These are phyloP conservation scores for Coemansia sp. DNA, from an alignment of 192 early-diverging fungal genomes.

Conservation along the genomic window DNA sequence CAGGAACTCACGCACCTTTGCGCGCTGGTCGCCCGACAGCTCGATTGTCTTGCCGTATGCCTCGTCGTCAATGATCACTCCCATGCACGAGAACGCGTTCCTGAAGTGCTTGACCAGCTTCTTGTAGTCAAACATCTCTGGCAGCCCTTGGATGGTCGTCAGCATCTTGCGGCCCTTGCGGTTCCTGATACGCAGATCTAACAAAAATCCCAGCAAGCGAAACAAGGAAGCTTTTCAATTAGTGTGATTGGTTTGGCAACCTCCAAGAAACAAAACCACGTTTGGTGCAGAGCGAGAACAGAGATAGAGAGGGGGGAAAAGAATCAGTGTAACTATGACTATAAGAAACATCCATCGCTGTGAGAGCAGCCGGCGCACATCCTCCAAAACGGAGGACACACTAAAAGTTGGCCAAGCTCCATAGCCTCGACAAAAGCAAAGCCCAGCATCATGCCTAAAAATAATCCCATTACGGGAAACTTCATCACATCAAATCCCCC, in stretches of 20 bases:
- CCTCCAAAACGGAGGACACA: constrained; percentile 29
- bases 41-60: constrained; percentile 92
- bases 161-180: constrained; percentile 96
- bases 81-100: constrained; percentile 96
- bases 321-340: constrained; percentile 68
- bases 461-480: not conserved
- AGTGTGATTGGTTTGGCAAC: too few species aligned
- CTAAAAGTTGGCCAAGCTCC: constrained; percentile 7
- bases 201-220: too few species aligned
- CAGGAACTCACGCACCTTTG: constrained; percentile 81
- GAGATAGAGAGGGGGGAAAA: not conserved
- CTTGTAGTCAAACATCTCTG: constrained; percentile 84
- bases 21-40: constrained; percentile 93
- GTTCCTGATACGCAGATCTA: constrained; percentile 98
- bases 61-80: constrained; percentile 91
- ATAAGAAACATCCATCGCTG: constrained; percentile 44
- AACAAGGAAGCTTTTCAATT: not conserved
- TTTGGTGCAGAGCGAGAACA: not conserved
- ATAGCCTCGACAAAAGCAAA: constrained; percentile 8
- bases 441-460: constrained; percentile 1
- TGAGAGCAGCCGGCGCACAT: constrained; percentile 14
- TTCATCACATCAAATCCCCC: constrained; percentile 3
- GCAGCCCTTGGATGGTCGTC: constrained; percentile 93
- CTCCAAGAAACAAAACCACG: not conserved
- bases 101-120: constrained; percentile 94